A percentile compares a stretch with the other conserved stretches of the same genome.
These are phyloP conservation scores for Scopulariopsis brevicaulis DNA, from an alignment of 2,329 filamentous ascomycete species.

Conservation along the genomic window DNA sequence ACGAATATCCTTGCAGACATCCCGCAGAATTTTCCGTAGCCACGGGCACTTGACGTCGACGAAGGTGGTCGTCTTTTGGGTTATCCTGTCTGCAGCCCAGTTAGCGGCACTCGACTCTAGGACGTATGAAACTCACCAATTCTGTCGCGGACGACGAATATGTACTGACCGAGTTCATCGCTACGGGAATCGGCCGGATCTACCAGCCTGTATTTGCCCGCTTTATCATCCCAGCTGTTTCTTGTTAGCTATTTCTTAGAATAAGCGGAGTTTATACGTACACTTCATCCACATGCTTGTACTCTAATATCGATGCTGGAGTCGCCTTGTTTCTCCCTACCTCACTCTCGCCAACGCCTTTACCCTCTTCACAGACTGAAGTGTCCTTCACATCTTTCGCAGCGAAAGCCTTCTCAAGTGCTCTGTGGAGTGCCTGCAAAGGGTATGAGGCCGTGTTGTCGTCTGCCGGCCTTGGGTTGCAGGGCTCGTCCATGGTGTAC, in stretches of 20 bases:
- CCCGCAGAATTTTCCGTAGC: background rate
- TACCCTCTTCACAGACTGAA: background rate
- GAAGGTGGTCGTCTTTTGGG: background rate
- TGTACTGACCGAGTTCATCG: background rate
- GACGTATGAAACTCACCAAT: background rate
- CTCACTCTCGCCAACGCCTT: background rate
- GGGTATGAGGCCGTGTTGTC: background rate
- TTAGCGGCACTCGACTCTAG: background rate
- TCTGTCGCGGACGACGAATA: background rate
- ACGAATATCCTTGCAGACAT: background rate
- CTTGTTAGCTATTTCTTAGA: background rate
- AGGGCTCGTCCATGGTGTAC: background rate
- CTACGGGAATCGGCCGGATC: background rate
- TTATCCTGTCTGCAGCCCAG: background rate
- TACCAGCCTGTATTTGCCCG: background rate
- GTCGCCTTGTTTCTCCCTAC: background rate
- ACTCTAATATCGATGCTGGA: background rate
- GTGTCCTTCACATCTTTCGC: background rate
- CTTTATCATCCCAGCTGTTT: constrained; percentile 1
- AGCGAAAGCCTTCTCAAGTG: background rate
- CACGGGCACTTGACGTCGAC: background rate
- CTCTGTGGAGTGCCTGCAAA: background rate
- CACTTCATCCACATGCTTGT: background rate
- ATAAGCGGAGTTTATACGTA: background rate
- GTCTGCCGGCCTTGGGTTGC: background rate